phyloP scores from a whole-genome alignment of 192 early-diverging fungal genomes.

The Gryganskiella cystojenkinii region DNA sequence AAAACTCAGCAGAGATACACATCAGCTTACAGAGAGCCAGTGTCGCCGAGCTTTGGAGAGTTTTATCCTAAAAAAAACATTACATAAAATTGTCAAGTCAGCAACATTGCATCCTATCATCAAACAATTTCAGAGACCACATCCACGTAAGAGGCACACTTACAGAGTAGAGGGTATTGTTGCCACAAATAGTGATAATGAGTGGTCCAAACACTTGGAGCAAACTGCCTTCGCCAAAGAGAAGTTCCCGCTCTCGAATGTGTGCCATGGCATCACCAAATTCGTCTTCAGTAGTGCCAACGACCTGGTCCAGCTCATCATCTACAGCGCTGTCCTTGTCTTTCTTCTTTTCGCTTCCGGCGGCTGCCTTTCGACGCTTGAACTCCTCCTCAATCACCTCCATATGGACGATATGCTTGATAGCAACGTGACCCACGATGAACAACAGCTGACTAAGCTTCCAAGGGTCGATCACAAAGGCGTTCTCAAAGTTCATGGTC shows the following conservation, averaged over 20 bases:
- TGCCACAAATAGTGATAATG: slow-evolving; percentile 82
- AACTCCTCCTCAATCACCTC: slow-evolving; percentile 94
- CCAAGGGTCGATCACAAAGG: slow-evolving; percentile 62
- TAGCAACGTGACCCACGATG: slow-evolving; percentile 93
- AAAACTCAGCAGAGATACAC: slow-evolving; percentile 96
- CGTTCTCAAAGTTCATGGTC: slow-evolving; percentile 37
- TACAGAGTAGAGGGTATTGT: slow-evolving; percentile 86
- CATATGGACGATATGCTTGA: slow-evolving; percentile 96
- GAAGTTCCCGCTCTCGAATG: slow-evolving; percentile 92
- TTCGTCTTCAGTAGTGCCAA: slow-evolving; percentile 95
- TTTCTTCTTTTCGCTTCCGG: slow-evolving; percentile 51
- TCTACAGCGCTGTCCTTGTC: slow-evolving; percentile 57
- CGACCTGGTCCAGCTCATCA: slow-evolving; percentile 94
- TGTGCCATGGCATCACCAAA: slow-evolving; percentile 87
- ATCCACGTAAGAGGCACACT: not conserved
- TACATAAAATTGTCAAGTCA: not conserved
- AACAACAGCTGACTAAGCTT: slow-evolving; percentile 91
- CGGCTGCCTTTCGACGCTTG: slow-evolving; percentile 80
- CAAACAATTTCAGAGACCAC: not conserved
- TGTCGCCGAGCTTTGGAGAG: slow-evolving; percentile 90
- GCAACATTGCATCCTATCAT: not conserved
- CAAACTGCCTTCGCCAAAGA: slow-evolving; percentile 83
- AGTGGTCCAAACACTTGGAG: slow-evolving; percentile 86
- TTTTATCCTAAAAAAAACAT: slow-evolving; percentile 67
- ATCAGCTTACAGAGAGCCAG: slow-evolving; percentile 95